phyloP scores from a whole-genome alignment of 495 filamentous ascomycete species.

The Bryoglossum gracile region DNA sequence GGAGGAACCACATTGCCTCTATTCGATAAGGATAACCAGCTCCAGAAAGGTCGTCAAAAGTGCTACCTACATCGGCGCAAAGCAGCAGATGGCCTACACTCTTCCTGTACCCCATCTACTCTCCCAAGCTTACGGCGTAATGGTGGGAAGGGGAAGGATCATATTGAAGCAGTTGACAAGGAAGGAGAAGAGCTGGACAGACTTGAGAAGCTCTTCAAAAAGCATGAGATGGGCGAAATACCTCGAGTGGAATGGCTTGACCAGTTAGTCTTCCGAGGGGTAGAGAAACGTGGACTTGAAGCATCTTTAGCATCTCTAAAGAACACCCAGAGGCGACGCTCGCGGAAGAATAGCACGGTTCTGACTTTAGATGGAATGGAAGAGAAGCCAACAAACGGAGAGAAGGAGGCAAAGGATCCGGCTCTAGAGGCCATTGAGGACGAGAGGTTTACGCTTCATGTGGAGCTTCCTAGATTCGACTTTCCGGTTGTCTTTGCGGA shows the following conservation, averaged over 20 bases:
- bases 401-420: conserved; percentile 22
- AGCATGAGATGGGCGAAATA: conserved; percentile 96
- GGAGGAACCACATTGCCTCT: conserved; percentile 86
- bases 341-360: conserved; percentile 20
- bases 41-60: conserved; percentile 88
- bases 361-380: conserved; percentile 20
- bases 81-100: conserved; percentile 78
- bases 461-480: conserved; percentile 92
- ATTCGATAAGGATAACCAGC: conserved; percentile 82
- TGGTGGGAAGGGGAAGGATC: conserved; percentile 12
- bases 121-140: conserved; percentile 32
- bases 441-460: conserved; percentile 65
- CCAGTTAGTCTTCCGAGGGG: conserved; percentile 77
- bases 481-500: conserved; percentile 94
- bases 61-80: conserved; percentile 77
- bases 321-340: conserved; percentile 20
- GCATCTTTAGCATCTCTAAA: conserved; percentile 33
- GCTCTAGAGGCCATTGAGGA: conserved; percentile 36
- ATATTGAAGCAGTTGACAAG: conserved; percentile 34
- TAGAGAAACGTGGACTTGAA: conserved; percentile 66
- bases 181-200: conserved; percentile 73
- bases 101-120: conserved; percentile 69
- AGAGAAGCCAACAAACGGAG: conserved; percentile 30
- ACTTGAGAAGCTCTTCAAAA: conserved; percentile 84
- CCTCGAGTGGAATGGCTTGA: conserved; percentile 91